Conservation (phyloP, 306 rosid genomes). For the Sesbania bispinosa region DNA sequence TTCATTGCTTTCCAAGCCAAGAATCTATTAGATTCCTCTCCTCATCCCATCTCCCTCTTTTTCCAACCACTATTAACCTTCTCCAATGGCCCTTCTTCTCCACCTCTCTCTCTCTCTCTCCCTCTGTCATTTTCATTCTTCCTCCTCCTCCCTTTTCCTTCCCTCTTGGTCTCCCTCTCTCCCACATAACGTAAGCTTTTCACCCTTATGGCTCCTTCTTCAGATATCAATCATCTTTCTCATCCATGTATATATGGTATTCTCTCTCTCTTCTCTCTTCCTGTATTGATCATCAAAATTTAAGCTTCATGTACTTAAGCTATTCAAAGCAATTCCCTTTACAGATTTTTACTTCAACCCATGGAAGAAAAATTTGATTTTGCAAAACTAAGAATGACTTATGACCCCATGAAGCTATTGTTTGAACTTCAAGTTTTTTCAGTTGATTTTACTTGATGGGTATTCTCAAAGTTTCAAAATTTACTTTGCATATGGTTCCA, state of each 20-base stretch:
- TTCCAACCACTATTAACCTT: conserved; percentile 57
- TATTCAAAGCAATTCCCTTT: conserved; percentile 1
- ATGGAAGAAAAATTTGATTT: neutral
- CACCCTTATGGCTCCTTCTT: conserved; percentile 55
- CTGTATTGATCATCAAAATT: neutral
- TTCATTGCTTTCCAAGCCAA: conserved; percentile 89
- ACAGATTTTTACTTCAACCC: neutral
- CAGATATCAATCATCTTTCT: conserved; percentile 71
- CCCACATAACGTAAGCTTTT: neutral
- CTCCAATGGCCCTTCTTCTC: conserved; percentile 41
- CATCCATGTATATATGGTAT: conserved; percentile 89
- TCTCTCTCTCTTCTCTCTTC: neutral
- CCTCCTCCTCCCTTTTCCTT: conserved; percentile 1
- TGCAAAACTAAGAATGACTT: neutral
- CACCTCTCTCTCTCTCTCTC: conserved; percentile 31
- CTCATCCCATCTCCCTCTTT: conserved; percentile 11
- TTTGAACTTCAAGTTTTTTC: neutral
- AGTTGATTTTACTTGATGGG: conserved; percentile 12
- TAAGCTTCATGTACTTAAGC: neutral
- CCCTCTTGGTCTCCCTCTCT: conserved; percentile 16
- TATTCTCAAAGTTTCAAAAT: conserved; percentile 21
- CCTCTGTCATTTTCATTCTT: conserved; percentile 47
- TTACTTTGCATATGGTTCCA: conserved; percentile 14
- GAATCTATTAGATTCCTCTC: conserved; percentile 83
- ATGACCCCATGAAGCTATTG: conserved; percentile 7